Evolutionary conservation across 2,329 filamentous ascomycete genomes (phyloP).

Genomic region (Penicillium capsulatum): DNA sequence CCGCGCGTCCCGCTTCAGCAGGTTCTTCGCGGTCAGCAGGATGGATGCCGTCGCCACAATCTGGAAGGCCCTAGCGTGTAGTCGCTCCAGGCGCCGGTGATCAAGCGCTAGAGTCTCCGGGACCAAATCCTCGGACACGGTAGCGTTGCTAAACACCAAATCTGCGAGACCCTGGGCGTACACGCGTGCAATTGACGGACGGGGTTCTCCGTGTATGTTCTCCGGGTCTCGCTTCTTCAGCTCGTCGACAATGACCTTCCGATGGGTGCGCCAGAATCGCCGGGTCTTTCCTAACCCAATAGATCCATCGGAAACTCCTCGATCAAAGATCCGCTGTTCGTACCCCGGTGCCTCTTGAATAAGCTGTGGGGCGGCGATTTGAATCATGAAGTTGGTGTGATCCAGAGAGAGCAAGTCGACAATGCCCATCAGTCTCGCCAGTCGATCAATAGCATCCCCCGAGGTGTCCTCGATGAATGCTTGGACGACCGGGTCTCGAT

Average conservation of each 20-base stretch:
- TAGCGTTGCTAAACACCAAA: conserved; percentile 52
- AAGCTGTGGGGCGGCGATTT: conserved; percentile 56
- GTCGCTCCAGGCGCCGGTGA: conserved; percentile 48
- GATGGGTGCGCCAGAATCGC: conserved; percentile 51
- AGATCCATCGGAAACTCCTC: conserved; percentile 50
- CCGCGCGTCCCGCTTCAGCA: conserved; percentile 61
- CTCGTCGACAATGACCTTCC: conserved; percentile 44
- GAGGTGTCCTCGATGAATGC: conserved; percentile 50
- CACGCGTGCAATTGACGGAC: conserved; percentile 40
- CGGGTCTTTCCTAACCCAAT: conserved; percentile 52
- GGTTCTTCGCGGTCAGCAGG: conserved; percentile 61
- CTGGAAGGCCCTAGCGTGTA: conserved; percentile 53
- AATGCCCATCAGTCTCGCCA: conserved; percentile 59
- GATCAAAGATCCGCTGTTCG: conserved; percentile 56
- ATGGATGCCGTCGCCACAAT: conserved; percentile 60
- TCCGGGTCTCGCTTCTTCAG: conserved; percentile 47
- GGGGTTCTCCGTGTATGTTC: conserved; percentile 32
- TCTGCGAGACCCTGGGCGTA: conserved; percentile 60
- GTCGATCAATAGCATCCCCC: conserved; percentile 58
- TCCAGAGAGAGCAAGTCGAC: conserved; percentile 61
- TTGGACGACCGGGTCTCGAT: conserved; percentile 58
- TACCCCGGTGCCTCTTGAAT: conserved; percentile 60
- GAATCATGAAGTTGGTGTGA: conserved; percentile 63
- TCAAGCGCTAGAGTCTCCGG: conserved; percentile 61
- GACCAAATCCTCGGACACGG: conserved; percentile 49